Base-by-base conservation (phyloP, 257 asterid genomes). In the Leptodermis oblonga region DNA sequence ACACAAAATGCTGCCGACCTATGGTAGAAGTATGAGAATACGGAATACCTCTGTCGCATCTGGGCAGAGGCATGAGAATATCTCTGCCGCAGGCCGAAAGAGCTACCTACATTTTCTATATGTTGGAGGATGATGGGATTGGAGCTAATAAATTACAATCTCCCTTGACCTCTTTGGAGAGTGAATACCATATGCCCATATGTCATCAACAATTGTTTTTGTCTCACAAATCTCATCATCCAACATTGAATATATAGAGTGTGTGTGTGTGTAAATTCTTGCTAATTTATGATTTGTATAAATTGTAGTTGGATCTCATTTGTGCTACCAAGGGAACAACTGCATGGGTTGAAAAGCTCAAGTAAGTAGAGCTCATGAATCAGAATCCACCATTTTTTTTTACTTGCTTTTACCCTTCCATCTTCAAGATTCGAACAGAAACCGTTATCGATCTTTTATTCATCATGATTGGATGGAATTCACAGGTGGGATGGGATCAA, bases 301-400 rank as follows among this genome's bases (percentile, higher is more conserved):
- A 69, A 3, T 69, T 74, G 88, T 58, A 90, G 98, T 85, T 92
- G 60, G 99, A 94, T 58, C 86, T 93, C 63, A 94, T 94, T 39
- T 94, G 99, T 73, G 81, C 99, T 22, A 86, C 97, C 34, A 87
- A 73, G 69, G 99, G 97, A 78, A 89, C 97, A 61, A 97, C 87
- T 72, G 91, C 96, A 55, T 94, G 99, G 97, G 86, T 94, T 41
- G 80, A 80, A 56, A 90, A 92, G 80, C 97, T 92, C 76, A 87
- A 90, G 98, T 92, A 84, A 86, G 89, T 67, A 12, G 4, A n/a
- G n/a, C n/a, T n/a, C n/a, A n/a, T n/a, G n/a, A n/a, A n/a, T n/a
- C n/a, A n/a, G n/a, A n/a, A n/a, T n/a, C 30, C 59, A 22, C 4
- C 28, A 52, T 4, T 52, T 22, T 12, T 12, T 52, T 39, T 39